These are phyloP conservation scores for Calonectria montana DNA, from an alignment of 2,329 filamentous ascomycete species.

Conservation along the genomic window DNA sequence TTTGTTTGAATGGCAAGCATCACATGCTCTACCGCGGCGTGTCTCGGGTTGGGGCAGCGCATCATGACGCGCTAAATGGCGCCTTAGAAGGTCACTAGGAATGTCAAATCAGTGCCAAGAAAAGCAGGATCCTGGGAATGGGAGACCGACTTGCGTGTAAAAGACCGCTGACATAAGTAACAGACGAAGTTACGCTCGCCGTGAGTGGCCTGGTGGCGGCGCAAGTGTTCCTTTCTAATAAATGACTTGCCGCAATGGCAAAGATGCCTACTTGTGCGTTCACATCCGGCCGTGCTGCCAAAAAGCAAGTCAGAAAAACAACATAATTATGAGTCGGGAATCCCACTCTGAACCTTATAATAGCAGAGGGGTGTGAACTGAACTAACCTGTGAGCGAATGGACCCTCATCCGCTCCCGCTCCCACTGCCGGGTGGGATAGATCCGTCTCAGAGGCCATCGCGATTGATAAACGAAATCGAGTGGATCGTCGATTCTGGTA, in stretches of 20 bases:
- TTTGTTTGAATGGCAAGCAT: conserved; percentile 58
- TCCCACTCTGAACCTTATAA: conserved; percentile 21
- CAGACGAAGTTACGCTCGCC: conserved; percentile 49
- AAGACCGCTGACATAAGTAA: conserved; percentile 51
- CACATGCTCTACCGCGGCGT: conserved; percentile 54
- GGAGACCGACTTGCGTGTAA: conserved; percentile 51
- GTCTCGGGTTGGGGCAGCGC: conserved; percentile 43
- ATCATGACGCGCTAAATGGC: conserved; percentile 52
- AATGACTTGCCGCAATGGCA: conserved; percentile 56
- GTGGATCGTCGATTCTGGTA: neutral
- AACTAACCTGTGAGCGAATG: conserved; percentile 23
- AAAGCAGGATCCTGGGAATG: neutral
- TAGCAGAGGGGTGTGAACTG: conserved; percentile 13
- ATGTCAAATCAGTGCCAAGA: neutral
- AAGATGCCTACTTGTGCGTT: conserved; percentile 39
- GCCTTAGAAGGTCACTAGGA: conserved; percentile 50
- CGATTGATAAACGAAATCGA: conserved; percentile 14
- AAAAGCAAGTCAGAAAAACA: conserved; percentile 14
- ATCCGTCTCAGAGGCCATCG: conserved; percentile 30
- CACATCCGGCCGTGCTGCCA: neutral
- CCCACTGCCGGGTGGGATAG: conserved; percentile 35
- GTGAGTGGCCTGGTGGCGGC: conserved; percentile 54
- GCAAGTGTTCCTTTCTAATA: conserved; percentile 54
- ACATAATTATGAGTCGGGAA: conserved; percentile 9
- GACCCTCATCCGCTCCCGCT: conserved; percentile 16